A percentile compares a stretch with the other conserved stretches of the same genome.
Evolutionary conservation across 805 yeast genomes (phyloP).

Genomic region (Cyberlindnera amylophila): DNA sequence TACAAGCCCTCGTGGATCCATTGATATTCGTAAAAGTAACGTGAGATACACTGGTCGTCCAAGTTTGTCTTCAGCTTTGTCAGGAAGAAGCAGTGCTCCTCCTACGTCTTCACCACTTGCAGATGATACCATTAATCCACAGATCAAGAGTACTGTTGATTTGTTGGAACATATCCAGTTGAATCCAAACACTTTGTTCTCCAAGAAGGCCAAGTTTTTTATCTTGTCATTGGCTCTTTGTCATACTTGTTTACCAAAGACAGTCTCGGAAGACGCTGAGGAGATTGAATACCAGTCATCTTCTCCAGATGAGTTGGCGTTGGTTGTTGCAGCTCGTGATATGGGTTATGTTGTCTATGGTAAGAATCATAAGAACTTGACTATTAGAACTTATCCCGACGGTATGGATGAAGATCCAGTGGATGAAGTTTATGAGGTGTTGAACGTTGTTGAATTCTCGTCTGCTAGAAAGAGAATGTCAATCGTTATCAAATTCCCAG

Average conservation of each 20-base stretch:
- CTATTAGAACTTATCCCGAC: constrained; percentile 74
- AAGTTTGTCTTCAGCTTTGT: constrained; percentile 46
- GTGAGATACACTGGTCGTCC: constrained; percentile 50
- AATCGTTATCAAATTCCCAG: constrained; percentile 72
- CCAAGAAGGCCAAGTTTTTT: constrained; percentile 75
- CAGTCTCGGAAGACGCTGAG: constrained; percentile 33
- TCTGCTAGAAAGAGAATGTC: constrained; percentile 94
- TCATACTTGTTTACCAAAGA: constrained; percentile 83
- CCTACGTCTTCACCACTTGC: not conserved
- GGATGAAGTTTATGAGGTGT: constrained; percentile 65
- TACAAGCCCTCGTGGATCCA: constrained; percentile 28
- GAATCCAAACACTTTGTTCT: constrained; percentile 65
- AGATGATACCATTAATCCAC: not conserved
- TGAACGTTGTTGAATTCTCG: constrained; percentile 82
- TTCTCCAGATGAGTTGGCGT: constrained; percentile 94
- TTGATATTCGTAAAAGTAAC: constrained; percentile 39
- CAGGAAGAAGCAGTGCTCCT: constrained; percentile 8
- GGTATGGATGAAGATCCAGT: constrained; percentile 68
- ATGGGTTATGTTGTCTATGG: constrained; percentile 85
- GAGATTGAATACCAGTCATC: constrained; percentile 83
- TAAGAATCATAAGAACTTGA: constrained; percentile 54
- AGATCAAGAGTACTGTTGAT: constrained; percentile 54
- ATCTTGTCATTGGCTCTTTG: constrained; percentile 80
- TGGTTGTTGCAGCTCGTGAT: constrained; percentile 92
- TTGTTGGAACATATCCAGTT: constrained; percentile 66